These are phyloP conservation scores for Rubia peregrina DNA, from an alignment of 305 asterid species.

Conservation along the genomic window DNA sequence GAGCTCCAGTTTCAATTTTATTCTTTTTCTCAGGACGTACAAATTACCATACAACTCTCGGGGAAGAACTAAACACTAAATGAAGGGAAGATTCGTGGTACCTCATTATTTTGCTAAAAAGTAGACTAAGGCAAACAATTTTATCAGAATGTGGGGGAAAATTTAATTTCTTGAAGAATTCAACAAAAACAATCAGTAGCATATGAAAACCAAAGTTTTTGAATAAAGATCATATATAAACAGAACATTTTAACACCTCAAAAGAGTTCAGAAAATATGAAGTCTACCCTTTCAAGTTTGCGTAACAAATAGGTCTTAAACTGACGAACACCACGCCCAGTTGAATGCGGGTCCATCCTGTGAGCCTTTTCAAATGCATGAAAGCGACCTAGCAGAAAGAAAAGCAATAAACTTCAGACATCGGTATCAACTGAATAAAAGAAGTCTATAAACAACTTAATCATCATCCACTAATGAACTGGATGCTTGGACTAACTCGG, in stretches of 20 bases:
- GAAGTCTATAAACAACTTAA: not conserved
- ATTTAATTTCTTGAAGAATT: not conserved
- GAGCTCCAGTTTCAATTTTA: not conserved
- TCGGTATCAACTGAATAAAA: not conserved
- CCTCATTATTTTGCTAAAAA: not conserved
- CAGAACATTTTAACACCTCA: slow-evolving; percentile 4
- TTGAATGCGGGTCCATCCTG: slow-evolving; percentile 74
- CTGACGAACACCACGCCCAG: slow-evolving; percentile 95
- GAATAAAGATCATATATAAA: not conserved
- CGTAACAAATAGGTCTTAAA: slow-evolving; percentile 86
- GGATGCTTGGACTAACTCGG: not conserved
- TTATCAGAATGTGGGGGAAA: not conserved
- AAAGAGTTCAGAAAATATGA: slow-evolving; percentile 4
- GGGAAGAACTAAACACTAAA: not conserved
- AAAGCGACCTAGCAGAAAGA: slow-evolving; percentile 63
- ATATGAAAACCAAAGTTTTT: not conserved
- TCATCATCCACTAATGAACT: not conserved
- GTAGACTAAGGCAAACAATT: not conserved
- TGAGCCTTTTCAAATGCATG: slow-evolving; percentile 98
- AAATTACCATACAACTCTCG: not conserved
- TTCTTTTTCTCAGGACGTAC: not conserved
- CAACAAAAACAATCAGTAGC: not conserved
- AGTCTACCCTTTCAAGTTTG: slow-evolving; percentile 69
- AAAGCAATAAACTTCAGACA: not conserved
- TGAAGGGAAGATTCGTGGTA: not conserved